phyloP scores from a whole-genome alignment of 306 rosid species.

The Senna siamea region DNA sequence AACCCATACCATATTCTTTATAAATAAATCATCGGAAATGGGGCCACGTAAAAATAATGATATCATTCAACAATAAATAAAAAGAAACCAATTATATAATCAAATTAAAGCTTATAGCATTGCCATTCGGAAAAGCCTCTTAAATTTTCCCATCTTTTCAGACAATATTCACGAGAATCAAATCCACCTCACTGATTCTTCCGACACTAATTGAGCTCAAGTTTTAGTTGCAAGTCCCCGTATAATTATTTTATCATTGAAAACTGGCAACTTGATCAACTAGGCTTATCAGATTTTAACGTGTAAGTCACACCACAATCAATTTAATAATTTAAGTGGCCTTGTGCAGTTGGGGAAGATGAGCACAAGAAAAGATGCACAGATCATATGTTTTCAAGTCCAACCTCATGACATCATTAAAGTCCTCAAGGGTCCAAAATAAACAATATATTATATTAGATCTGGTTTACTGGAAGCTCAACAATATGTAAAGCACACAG shows the following conservation, averaged over 20 bases:
- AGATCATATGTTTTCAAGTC: slow-evolving; percentile 32
- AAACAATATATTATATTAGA: slow-evolving; percentile 42
- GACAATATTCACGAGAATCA: slow-evolving; percentile 41
- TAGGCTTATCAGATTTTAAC: slow-evolving; percentile 28
- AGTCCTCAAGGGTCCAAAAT: slow-evolving; percentile 43
- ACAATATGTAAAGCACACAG: slow-evolving; percentile 30
- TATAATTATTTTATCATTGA: slow-evolving; percentile 38
- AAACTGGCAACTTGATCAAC: slow-evolving; percentile 40
- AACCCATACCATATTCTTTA: background rate
- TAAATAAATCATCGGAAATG: slow-evolving; percentile 12
- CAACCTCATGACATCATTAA: slow-evolving; percentile 33
- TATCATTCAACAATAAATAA: background rate
- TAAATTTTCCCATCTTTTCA: slow-evolving; percentile 37
- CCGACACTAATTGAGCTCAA: slow-evolving; percentile 31
- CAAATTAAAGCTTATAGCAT: background rate
- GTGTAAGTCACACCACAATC: slow-evolving; percentile 39
- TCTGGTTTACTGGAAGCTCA: slow-evolving; percentile 43
- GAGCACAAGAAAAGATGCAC: slow-evolving; percentile 24
- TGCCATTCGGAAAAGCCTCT: slow-evolving; percentile 14
- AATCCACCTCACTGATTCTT: slow-evolving; percentile 31
- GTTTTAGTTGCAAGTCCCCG: slow-evolving; percentile 17
- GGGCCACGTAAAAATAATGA: background rate
- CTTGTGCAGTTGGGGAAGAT: slow-evolving; percentile 38
- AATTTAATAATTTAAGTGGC: slow-evolving; percentile 31
- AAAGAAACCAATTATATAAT: background rate